Conservation (phyloP, 495 filamentous ascomycete genomes). For the Podospora pseudopauciseta region DNA sequence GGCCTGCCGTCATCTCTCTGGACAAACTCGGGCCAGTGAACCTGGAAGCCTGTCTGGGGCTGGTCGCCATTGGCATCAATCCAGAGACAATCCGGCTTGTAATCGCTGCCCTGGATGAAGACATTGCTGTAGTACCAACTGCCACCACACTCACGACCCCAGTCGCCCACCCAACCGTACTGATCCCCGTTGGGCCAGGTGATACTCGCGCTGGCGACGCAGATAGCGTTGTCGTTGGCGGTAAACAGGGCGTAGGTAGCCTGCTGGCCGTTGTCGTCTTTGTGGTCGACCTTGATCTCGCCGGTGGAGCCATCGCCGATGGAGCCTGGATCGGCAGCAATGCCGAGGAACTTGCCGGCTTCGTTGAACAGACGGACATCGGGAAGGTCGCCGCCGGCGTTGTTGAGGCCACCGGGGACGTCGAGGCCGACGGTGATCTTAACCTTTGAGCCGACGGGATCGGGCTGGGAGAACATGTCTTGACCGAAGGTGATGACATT, state of each 20-base stretch:
- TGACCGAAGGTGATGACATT: neutral
- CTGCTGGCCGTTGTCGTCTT: slow-evolving; percentile 19
- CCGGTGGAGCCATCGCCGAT: slow-evolving; percentile 22
- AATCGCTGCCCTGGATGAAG: slow-evolving; percentile 1
- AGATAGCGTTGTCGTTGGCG: slow-evolving; percentile 33
- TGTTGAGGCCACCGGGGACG: slow-evolving; percentile 13
- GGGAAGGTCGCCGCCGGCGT: slow-evolving; percentile 32
- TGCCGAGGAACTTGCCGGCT: slow-evolving; percentile 27
- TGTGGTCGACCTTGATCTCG: slow-evolving; percentile 26
- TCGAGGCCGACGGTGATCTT: slow-evolving; percentile 30
- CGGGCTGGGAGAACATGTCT: slow-evolving; percentile 8
- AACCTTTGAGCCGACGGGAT: slow-evolving; percentile 19
- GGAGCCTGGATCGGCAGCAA: slow-evolving; percentile 21
- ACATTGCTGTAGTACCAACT: slow-evolving; percentile 13
- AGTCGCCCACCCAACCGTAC: slow-evolving; percentile 32
- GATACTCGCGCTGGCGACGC: slow-evolving; percentile 25
- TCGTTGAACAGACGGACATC: slow-evolving; percentile 34
- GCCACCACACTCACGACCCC: slow-evolving; percentile 25
- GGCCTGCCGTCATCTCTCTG: neutral
- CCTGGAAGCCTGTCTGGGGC: slow-evolving; percentile 33
- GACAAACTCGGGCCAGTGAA: slow-evolving; percentile 28
- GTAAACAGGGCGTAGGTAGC: slow-evolving; percentile 31
- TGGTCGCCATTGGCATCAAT: slow-evolving; percentile 32
- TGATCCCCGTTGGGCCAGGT: slow-evolving; percentile 27
- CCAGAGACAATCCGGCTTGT: slow-evolving; percentile 30